These are phyloP conservation scores for Cladosporium oxysporum DNA, from an alignment of 2,329 filamentous ascomycete genomes.

Conservation along the genomic window DNA sequence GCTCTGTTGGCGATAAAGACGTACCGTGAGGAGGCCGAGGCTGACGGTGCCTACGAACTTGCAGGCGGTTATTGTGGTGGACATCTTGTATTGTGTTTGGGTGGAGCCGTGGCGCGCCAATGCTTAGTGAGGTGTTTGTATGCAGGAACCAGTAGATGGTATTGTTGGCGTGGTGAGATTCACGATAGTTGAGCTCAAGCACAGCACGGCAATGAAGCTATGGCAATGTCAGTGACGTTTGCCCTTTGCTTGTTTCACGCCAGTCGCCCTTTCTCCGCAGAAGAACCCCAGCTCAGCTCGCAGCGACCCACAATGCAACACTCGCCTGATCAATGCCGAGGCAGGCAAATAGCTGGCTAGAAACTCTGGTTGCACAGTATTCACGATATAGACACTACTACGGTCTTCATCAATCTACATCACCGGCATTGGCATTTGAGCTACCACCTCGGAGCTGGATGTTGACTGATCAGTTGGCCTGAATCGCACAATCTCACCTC, in stretches of 20 bases:
- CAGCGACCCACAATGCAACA: not conserved
- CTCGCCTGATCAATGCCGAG: not conserved
- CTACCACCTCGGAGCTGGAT: not conserved
- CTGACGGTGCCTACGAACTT: slow-evolving; percentile 94
- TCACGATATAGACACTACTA: not conserved
- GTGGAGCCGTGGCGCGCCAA: slow-evolving; percentile 12
- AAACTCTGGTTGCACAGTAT: not conserved
- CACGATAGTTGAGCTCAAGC: not conserved
- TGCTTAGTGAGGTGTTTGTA: slow-evolving; percentile 3
- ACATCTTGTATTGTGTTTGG: slow-evolving; percentile 31
- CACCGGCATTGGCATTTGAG: not conserved
- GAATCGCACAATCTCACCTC: not conserved
- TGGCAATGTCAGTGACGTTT: slow-evolving; percentile 7
- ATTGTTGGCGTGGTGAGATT: not conserved
- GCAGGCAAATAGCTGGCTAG: not conserved
- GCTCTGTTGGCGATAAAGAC: slow-evolving; percentile 36
- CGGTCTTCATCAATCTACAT: not conserved
- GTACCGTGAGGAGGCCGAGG: slow-evolving; percentile 82
- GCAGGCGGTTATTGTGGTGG: slow-evolving; percentile 67
- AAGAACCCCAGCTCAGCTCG: not conserved
- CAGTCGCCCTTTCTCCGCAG: slow-evolving; percentile 1
- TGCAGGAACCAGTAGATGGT: not conserved
- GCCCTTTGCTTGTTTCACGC: slow-evolving; percentile 10
- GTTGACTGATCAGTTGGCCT: slow-evolving; percentile 9
- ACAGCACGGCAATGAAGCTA: slow-evolving; percentile 1